These are phyloP conservation scores for Colletotrichum magnum DNA, from an alignment of 2,329 filamentous ascomycete genomes.

Conservation along the genomic window DNA sequence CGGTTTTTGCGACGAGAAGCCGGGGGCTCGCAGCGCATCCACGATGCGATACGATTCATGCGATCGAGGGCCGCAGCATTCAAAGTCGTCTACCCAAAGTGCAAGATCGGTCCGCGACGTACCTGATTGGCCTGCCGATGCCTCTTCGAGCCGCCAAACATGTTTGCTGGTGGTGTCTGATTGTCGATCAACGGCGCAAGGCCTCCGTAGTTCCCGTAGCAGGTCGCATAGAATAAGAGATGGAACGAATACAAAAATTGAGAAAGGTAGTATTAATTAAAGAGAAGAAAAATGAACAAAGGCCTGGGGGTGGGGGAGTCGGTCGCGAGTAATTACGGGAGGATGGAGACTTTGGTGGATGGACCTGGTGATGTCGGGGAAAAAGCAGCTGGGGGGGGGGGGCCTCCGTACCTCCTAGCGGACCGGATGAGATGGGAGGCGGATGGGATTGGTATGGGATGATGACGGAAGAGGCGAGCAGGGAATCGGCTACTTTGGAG, in stretches of 20 bases:
- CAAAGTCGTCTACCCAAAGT: conserved; percentile 2
- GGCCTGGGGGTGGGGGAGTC: not conserved
- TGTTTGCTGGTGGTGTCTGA: conserved; percentile 48
- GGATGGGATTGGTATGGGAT: conserved; percentile 31
- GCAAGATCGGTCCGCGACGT: conserved; percentile 40
- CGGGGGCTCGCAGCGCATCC: not conserved
- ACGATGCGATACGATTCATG: not conserved
- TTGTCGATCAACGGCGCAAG: conserved; percentile 41
- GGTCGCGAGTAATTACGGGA: conserved; percentile 12
- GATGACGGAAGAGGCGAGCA: conserved; percentile 39
- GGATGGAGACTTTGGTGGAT: conserved; percentile 11
- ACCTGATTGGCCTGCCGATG: conserved; percentile 64
- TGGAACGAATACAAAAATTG: not conserved
- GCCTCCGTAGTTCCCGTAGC: conserved; percentile 45
- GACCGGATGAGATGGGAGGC: conserved; percentile 31
- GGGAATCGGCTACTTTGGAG: conserved; percentile 36
- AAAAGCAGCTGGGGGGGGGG: conserved; percentile 6
- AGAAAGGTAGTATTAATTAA: not conserved
- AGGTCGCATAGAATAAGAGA: conserved; percentile 29
- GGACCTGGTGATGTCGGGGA: conserved; percentile 31
- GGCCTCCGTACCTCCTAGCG: not conserved
- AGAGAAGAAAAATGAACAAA: conserved; percentile 17
- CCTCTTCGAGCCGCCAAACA: conserved; percentile 67
- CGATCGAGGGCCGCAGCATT: not conserved
- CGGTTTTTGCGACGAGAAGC: conserved; percentile 41